A percentile compares a stretch with the other conserved stretches of the same genome.
These are phyloP conservation scores for Microbotryum lychnidis-dioicae DNA, from an alignment of 1,284 basidiomycete genomes.

Conservation along the genomic window DNA sequence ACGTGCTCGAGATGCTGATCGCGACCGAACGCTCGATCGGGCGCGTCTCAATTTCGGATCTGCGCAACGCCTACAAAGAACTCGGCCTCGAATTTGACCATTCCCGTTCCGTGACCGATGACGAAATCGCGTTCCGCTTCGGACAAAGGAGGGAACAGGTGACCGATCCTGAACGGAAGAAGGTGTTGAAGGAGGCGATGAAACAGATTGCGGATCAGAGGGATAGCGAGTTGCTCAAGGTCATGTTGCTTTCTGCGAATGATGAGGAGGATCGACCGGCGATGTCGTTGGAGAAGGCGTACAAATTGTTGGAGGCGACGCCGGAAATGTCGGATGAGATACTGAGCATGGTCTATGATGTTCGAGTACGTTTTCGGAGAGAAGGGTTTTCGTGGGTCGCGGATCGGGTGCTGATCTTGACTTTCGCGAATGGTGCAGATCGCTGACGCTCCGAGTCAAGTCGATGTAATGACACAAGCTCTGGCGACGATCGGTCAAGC, in stretches of 20 bases:
- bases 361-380: constrained; percentile 53
- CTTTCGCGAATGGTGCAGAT: constrained; percentile 21
- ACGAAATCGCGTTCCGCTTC: constrained; percentile 61
- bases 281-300: constrained; percentile 53
- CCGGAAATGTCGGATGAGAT: constrained; percentile 64
- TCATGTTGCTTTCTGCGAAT: constrained; percentile 52
- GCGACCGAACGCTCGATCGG: constrained; percentile 11
- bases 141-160: constrained; percentile 40
- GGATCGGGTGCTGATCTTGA: constrained; percentile 22
- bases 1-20: constrained; percentile 10
- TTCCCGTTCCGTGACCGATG: constrained; percentile 59
- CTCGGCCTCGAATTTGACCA: constrained; percentile 38
- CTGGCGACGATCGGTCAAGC: no score
- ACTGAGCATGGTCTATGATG: constrained; percentile 60
- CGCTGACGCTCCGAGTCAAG: constrained; percentile 1
- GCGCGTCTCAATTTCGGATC: neutral
- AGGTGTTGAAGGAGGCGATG: constrained; percentile 19
- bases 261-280: constrained; percentile 46
- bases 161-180: constrained; percentile 10
- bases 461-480: neutral
- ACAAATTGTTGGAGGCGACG: constrained; percentile 61
- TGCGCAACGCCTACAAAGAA: constrained; percentile 18
- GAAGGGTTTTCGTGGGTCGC: constrained; percentile 11
- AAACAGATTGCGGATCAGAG: constrained; percentile 38
- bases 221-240: constrained; percentile 56